A percentile compares a stretch with the other conserved stretches of the same genome.
Evolutionary conservation across 2,329 filamentous ascomycete genomes (phyloP).

Genomic region (Monilinia vaccinii-corymbosi): DNA sequence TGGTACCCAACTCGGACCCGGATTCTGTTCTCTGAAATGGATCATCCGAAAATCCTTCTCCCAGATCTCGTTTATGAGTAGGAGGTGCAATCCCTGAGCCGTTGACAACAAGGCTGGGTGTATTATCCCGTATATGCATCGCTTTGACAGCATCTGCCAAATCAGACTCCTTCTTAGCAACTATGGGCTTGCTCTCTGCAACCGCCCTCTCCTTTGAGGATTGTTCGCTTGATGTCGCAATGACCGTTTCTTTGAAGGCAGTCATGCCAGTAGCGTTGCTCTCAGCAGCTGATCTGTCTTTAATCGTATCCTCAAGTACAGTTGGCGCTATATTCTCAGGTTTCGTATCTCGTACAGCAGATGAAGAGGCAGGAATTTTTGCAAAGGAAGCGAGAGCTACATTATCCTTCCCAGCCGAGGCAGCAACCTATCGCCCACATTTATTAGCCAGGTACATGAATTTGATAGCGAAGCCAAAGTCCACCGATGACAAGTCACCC

Average conservation of each 20-base stretch:
- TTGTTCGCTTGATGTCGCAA: not conserved
- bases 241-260: slow-evolving; percentile 21
- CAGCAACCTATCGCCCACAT: slow-evolving; percentile 36
- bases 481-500: not conserved
- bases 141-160: slow-evolving; percentile 28
- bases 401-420: slow-evolving; percentile 36
- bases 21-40: slow-evolving; percentile 44
- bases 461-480: not conserved
- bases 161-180: slow-evolving; percentile 19
- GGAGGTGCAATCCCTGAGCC: slow-evolving; percentile 23
- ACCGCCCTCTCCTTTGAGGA: not conserved
- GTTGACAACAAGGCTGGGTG: slow-evolving; percentile 30
- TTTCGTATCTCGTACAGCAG: slow-evolving; percentile 25
- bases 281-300: slow-evolving; percentile 9
- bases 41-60: slow-evolving; percentile 26
- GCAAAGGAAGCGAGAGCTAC: slow-evolving; percentile 27
- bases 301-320: slow-evolving; percentile 8
- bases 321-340: slow-evolving; percentile 21
- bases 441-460: not conserved
- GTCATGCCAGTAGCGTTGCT: slow-evolving; percentile 5
- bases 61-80: slow-evolving; percentile 20
- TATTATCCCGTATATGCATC: slow-evolving; percentile 23
- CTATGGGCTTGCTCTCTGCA: not conserved
- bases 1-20: slow-evolving; percentile 58
- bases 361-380: slow-evolving; percentile 23